Evolutionary conservation across 352 stramenopile genomes (phyloP), one percentile per base, ranked within the genome.

Genomic region (Pythium rishiriense): DNA sequence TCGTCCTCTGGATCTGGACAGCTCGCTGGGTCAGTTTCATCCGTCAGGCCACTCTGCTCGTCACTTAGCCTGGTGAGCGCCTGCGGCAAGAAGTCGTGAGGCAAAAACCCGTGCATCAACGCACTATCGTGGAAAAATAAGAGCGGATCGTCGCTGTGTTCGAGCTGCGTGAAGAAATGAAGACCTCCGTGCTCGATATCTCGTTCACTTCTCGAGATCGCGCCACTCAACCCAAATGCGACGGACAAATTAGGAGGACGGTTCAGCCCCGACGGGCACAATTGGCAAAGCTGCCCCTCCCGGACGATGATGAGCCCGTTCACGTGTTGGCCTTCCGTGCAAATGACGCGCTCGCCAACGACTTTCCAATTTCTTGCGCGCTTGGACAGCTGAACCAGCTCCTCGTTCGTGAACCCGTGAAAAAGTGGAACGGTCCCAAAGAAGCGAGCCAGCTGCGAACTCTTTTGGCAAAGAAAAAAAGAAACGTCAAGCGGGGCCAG

Each of bases 131-230:
- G 66, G 35, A 75, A 26, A 45, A 87, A 90, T 4, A 67, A 60
- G 2, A 88, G 66, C n/a, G 78, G 71, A 50, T 87, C 75, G 14
- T 70, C 76, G 4, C 59, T 60, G 49, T 59, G 66, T 55, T 90
- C 81, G 5, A 90, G 65, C 59, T 90, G 78, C 15, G 65, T 72
- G 66, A 85, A 90, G 56, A 90, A 90, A 37, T 74, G 67, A 15
- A 61, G 63, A 2, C 73, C 67, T 3, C 61, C 74, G 14, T 64
- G 55, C 21, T 76, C 62, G 7, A 29, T 22, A 26, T 69, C 59
- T 6, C 62, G 52, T 0, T 54, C 53, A 9, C 72, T 67, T 22
- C 43, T 59, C 8, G 64, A 58, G 5, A 88, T 70, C 22, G 75
- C 64, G 24, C 78, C 81, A 35, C 78, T 83, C 33, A 88, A 58